Evolutionary conservation across 345 rosid species (phyloP), one percentile per base, ranked within the genome.

Genomic region (Eucalyptus brandiana): DNA sequence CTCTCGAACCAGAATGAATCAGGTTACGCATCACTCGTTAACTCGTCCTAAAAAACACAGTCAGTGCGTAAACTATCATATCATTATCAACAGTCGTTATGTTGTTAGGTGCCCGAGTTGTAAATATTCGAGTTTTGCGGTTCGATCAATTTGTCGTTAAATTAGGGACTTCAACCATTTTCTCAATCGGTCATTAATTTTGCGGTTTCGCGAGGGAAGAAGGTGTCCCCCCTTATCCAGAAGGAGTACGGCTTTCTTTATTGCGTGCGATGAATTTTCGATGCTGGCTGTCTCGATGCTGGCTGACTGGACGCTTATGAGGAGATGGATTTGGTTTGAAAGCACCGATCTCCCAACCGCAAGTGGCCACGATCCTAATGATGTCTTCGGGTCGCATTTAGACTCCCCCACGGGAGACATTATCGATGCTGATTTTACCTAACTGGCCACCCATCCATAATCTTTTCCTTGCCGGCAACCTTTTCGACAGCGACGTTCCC

Each of bases 61-160:
- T 60, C 7, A 0, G 0, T 10, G 30, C 7, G 30, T 26, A 26
- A 12, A 60, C 4, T 26, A 60, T 60, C 67, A 26, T 60, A 24
- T 26, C 28, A 4, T 23, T 24, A 56, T 24, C 30, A 4, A 0
- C 0, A 4, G 28, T 56, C 24, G 62, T 0, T 24, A 23, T 4
- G 30, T 26, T 1, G 13, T 56, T 56, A 10, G 32, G 16, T 3
- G 12, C 32, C 69, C 8, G 0, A 60, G 32, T 6, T 12, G 28
- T 12, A 0, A 60, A 26, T 12, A 28, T 60, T 30, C 0, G 69
- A 60, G 17, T 60, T 12, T 28, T 69, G 80, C 4, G 4, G 23
- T 16, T 67, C 3, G 9, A 32, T 8, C 9, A 1, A 32, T 67
- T 67, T 3, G 4, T 3, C 14, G 5, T 9, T 0, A 34, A 69